Base-by-base conservation (phyloP, 116 monocot species). In the Papilionanthe hybrid region DNA sequence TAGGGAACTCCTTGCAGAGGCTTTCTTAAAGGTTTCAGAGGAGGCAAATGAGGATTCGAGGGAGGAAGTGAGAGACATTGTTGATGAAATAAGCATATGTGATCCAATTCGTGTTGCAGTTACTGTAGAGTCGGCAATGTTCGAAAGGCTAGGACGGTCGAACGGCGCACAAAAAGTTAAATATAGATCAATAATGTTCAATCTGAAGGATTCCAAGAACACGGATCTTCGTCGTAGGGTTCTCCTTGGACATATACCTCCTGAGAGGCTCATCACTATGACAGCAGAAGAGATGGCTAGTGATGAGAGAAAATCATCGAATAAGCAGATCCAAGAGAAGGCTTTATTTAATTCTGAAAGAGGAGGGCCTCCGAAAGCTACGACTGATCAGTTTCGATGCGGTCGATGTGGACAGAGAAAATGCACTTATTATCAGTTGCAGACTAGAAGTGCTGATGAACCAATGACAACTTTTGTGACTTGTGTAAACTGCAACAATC, bases 301-400 rank as follows among this genome's bases (percentile, higher is more conserved):
- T 65, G 91, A 96, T 77, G 87, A 87, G 29, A 77, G 93, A 67
- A 96, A 90, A 53, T 68, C 32, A 9, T 49, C 85, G 65, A 96
- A 96, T 58, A 79, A 87, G 58, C 86, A 93, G 87, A 93, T 96
- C 42, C 93, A 93, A 72, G 95, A 91, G 41, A 96, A 91, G 82
- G 93, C 95, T 23, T 50, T 96, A 29, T 87, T 93, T 13, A 91
- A 96, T 0, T 96, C 93, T 76, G 91, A 96, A 75, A 81, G 93
- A 7, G 86, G 19, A 9, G 91, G 73, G 9, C 75, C 91, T 32
- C 79, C 91, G 5, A 96, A 96, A 73, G 93, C 95, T 19, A 90
- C 93, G 1, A 96, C 95, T 15, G 95, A 96, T 82, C 95, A 96
- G 84, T 96, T 96, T 57, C 93, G 87, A 78, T 96, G 95, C 47